Evolutionary conservation across 345 rosid genomes (phyloP).

Genomic region (Hypericum perforatum): DNA sequence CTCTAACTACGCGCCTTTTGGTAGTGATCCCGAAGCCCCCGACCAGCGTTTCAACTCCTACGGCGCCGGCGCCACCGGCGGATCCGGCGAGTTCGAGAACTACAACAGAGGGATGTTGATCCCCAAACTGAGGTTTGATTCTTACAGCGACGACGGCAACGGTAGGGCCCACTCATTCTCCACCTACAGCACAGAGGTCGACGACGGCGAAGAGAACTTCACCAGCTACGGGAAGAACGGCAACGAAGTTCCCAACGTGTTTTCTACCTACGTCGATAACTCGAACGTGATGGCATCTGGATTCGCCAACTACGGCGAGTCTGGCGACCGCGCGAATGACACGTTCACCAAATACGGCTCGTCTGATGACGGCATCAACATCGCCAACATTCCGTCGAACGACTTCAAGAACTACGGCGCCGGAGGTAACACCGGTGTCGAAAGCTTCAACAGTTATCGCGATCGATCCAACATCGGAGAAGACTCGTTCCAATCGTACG

Average conservation of each 20-base stretch:
- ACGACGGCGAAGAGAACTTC: constrained; percentile 49
- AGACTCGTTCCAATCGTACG: constrained; percentile 57
- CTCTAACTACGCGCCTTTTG: constrained; percentile 24
- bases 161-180: constrained; percentile 44
- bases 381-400: constrained; percentile 55
- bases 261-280: constrained; percentile 39
- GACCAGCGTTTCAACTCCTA: constrained; percentile 74
- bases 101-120: constrained; percentile 45
- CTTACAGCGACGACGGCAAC: constrained; percentile 42
- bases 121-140: constrained; percentile 49
- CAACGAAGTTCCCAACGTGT: constrained; percentile 45
- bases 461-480: constrained; percentile 50
- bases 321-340: constrained; percentile 44
- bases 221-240: constrained; percentile 61
- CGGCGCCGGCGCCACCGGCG: constrained; percentile 54
- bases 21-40: constrained; percentile 50
- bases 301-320: constrained; percentile 55
- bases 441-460: constrained; percentile 44
- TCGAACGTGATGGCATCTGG: constrained; percentile 60
- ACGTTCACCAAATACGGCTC: constrained; percentile 58
- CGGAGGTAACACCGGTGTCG: constrained; percentile 35
- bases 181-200: constrained; percentile 36
- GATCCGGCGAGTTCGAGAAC: constrained; percentile 44
- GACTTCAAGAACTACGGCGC: constrained; percentile 49
- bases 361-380: neutral